Base-by-base conservation (phyloP, 2,329 filamentous ascomycete genomes). In the Pyrenochaeta sp. region DNA sequence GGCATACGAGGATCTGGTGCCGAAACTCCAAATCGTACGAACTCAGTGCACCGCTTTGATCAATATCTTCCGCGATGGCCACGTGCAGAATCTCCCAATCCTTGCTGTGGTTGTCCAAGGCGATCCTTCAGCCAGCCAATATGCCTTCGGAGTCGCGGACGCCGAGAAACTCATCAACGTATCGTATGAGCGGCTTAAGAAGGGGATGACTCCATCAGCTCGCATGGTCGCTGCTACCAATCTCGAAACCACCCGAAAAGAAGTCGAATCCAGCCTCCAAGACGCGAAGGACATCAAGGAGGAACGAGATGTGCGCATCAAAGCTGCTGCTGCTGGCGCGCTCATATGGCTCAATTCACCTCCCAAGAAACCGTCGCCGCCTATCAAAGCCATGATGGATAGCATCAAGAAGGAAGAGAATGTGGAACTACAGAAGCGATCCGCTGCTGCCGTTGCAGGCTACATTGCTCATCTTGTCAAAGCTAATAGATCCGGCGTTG, bases 331-430 rank as follows among this genome's bases (percentile, higher is more conserved):
- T 14, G 90, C 93, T 8, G 90, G 89, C 53, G 92, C 92, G 8
- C 75, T 97, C 43, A 88, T 99, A 35, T 88, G 91, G n/a, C 86
- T 97, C 74, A 84, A 86, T 44, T 81, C 88, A 20, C 81, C 96
- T 7, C 93, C 95, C 0, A 97, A 96, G 81, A 97, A 96, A 68
- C 91, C 93, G 7, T 91, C 90, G 50, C 83, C 87, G 13, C 84
- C 96, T 9, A 99, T 99, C 74, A 96, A 96, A 73, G 90, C 86
- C 2, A 89, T 99, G 72, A 99, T 99, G 94, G 94, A 99, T 69
- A 97, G 93, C 63, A 83, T 99, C 65, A 99, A 97, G 73, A 86
- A 85, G 24, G 95, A 99, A 67, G 94, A 96, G 61, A 97, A 95
- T 62, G 74, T 87, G 19, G 89, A 94, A 55, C 78, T 99, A 1